These are phyloP conservation scores for Gossypium raimondii DNA, from an alignment of 345 rosid species.

Conservation along the genomic window DNA sequence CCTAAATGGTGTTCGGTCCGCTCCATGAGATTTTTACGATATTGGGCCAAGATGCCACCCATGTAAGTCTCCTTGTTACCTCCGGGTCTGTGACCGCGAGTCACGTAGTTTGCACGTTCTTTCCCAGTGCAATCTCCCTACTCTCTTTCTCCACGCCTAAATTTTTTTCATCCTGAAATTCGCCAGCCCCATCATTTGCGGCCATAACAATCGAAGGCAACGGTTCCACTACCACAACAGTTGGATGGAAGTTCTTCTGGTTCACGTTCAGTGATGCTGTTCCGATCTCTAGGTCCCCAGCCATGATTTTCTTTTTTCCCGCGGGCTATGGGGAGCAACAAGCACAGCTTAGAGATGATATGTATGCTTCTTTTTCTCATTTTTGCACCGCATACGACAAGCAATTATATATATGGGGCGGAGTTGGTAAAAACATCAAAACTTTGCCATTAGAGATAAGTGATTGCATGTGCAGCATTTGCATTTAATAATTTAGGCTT, in stretches of 20 bases:
- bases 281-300: slow-evolving; percentile 25
- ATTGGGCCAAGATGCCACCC: slow-evolving; percentile 88
- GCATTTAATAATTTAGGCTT: neutral
- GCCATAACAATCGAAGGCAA: slow-evolving; percentile 36
- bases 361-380: neutral
- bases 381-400: neutral
- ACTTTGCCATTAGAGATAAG: neutral
- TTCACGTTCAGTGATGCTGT: slow-evolving; percentile 22
- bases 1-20: slow-evolving; percentile 46
- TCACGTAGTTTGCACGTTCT: slow-evolving; percentile 72
- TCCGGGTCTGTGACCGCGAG: slow-evolving; percentile 88
- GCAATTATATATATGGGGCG: neutral
- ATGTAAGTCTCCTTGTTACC: slow-evolving; percentile 86
- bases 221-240: slow-evolving; percentile 39
- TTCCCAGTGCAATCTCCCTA: slow-evolving; percentile 48
- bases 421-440: neutral
- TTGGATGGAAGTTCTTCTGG: slow-evolving; percentile 35
- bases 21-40: slow-evolving; percentile 66
- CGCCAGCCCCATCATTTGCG: slow-evolving; percentile 36
- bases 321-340: slow-evolving; percentile 70
- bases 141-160: neutral
- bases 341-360: slow-evolving; percentile 72
- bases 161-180: too few relatives aligned
- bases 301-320: slow-evolving; percentile 10
- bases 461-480: neutral